Evolutionary conservation across 2,329 filamentous ascomycete species (phyloP).

Genomic region (Fusarium austroafricanum): DNA sequence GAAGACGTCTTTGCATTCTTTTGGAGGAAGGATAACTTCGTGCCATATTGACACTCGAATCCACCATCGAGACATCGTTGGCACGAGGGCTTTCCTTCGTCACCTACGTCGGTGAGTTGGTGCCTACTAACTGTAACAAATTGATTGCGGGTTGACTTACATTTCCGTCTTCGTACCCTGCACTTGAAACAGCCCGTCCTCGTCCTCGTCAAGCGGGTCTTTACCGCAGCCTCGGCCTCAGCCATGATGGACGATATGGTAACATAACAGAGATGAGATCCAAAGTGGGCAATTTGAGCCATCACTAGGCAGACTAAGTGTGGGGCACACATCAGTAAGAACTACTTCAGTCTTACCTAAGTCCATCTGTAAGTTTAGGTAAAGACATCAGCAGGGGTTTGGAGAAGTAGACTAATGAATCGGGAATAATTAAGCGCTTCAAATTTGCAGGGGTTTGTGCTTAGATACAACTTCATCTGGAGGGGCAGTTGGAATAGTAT

Average conservation of each 20-base stretch:
- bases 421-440: constrained; percentile 28
- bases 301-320: too few relatives aligned
- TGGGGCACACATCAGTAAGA: too few relatives aligned
- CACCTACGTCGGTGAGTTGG: constrained; percentile 51
- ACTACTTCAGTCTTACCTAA: too few relatives aligned
- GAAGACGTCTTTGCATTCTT: constrained; percentile 60
- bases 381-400: background rate
- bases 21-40: constrained; percentile 59
- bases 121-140: background rate
- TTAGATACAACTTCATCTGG: constrained; percentile 1
- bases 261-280: constrained; percentile 14
- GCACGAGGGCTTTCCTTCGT: constrained; percentile 63
- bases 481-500: background rate
- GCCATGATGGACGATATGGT: constrained; percentile 18
- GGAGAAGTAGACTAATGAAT: constrained; percentile 6
- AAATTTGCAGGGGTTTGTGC: background rate
- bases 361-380: too few relatives aligned
- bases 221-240: constrained; percentile 33
- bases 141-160: constrained; percentile 41
- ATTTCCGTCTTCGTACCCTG: constrained; percentile 61
- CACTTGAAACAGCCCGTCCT: constrained; percentile 62
- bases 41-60: constrained; percentile 61
- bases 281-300: constrained; percentile 35
- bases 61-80: constrained; percentile 59
- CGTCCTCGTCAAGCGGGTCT: constrained; percentile 48